These are phyloP conservation scores for Gloeophyllum trabeum DNA, from an alignment of 768 basidiomycete species.

Conservation along the genomic window DNA sequence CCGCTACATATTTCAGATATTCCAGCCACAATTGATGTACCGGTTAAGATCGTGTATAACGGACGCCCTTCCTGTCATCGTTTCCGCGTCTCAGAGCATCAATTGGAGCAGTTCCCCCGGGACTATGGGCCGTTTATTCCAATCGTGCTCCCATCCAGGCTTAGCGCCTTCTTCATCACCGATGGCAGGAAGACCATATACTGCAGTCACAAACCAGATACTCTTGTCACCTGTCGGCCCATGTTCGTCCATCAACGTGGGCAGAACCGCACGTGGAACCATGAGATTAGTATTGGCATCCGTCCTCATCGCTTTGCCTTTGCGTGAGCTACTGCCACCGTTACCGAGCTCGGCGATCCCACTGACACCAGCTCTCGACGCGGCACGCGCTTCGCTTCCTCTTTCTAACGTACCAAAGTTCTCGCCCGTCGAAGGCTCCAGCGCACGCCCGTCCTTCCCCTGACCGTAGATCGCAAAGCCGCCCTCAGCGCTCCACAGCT, in stretches of 20 bases:
- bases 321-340: slow-evolving; percentile 7
- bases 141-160: slow-evolving; percentile 35
- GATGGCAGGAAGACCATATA: slow-evolving; percentile 47
- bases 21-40: too few species aligned
- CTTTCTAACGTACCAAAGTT: slow-evolving; percentile 39
- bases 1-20: too few species aligned
- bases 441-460: slow-evolving; percentile 42
- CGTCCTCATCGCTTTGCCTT: slow-evolving; percentile 39
- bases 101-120: slow-evolving; percentile 19
- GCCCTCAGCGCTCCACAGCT: slow-evolving; percentile 51
- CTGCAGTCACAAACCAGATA: slow-evolving; percentile 54
- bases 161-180: slow-evolving; percentile 19
- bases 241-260: slow-evolving; percentile 45
- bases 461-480: slow-evolving; percentile 67
- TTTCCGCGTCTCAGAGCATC: too few species aligned
- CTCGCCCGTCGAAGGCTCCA: slow-evolving; percentile 31
- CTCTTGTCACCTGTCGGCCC: too few species aligned
- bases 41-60: too few species aligned
- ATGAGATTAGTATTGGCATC: slow-evolving; percentile 70
- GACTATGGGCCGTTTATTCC: slow-evolving; percentile 32
- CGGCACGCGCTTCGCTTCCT: slow-evolving; percentile 35
- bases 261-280: slow-evolving; percentile 54
- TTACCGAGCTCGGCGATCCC: slow-evolving; percentile 43
- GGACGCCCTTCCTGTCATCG: too few species aligned
- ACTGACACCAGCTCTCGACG: slow-evolving; percentile 48